Evolutionary conservation across 352 stramenopile species (phyloP), one percentile per base, ranked within the genome.

Genomic region (Phytophthora cactorum): DNA sequence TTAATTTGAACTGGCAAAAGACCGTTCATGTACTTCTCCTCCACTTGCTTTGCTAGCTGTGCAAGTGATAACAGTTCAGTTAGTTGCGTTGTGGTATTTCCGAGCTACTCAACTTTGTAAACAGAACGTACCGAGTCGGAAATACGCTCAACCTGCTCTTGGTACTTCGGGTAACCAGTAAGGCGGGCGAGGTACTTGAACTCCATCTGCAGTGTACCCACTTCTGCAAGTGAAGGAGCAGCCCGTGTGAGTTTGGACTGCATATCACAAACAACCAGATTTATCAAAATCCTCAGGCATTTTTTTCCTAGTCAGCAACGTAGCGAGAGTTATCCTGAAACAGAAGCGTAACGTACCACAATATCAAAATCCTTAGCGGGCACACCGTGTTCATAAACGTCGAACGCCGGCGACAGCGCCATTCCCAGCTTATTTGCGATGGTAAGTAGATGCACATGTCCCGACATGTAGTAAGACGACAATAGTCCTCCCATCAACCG

Each of bases 171-270:
- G 39, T 91, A 81, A 45, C 80, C 74, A 0, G 85, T 95, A 15
- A 90, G 70, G 1, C 71, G 65, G 0, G 84, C 72, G 22, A 95
- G 73, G 61, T 90, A 93, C 72, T 93, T 91, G 53, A 94, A 95
- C 59, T 95, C 87, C 46, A 95, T 73, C 50, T 95, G 86, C 22
- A 95, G 68, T 25, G 84, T 88, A 2, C 83, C 84, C 1, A 86
- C 78, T 65, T 93, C 87, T 11, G 87, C 78, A 11, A 93, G 52
- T 7, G 83, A 88, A 34, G 78, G 77, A n/a, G 72, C 54, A 4
- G 79, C 75, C 5, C 68, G 57, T 5, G 70, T 70, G 1, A 54
- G 63, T 45, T 88, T 84, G 1, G 67, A 52, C 79, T 90, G 27
- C 17, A 32, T 4, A 50, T 49, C 17, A 29, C 43, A 49, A 4